These are phyloP conservation scores for Beta vulgaris DNA, from an alignment of 148 eudicot genomes.

Conservation along the genomic window DNA sequence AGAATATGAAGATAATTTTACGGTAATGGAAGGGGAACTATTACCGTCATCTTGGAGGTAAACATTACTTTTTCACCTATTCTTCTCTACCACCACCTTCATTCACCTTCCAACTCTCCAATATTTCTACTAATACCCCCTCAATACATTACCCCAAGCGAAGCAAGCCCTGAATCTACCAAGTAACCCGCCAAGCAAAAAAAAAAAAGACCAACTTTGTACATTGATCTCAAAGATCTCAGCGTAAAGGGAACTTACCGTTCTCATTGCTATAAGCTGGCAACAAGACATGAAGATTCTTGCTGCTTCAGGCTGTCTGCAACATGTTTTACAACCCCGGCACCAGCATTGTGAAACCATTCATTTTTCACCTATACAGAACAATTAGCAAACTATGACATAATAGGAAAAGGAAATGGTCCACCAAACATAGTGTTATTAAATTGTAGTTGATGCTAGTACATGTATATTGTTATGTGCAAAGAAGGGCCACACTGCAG, in stretches of 20 bases:
- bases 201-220: background rate
- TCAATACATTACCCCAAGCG: too few relatives aligned
- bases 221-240: background rate
- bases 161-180: too few relatives aligned
- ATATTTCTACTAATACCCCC: too few relatives aligned
- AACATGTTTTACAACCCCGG: conserved; percentile 91
- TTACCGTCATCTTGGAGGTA: too few relatives aligned
- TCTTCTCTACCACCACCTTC: too few relatives aligned
- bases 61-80: too few relatives aligned
- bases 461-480: conserved; percentile 98
- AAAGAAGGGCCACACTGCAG: conserved; percentile 90
- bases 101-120: too few relatives aligned
- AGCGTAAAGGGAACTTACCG: conserved; percentile 13
- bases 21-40: too few relatives aligned
- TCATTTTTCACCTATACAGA: conserved; percentile 79
- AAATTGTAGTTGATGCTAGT: conserved; percentile 19
- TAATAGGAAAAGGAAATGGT: background rate
- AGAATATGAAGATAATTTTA: too few relatives aligned
- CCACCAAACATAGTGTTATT: background rate
- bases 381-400: background rate
- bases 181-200: too few relatives aligned
- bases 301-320: conserved; percentile 75
- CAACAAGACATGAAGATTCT: conserved; percentile 47
- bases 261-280: conserved; percentile 49
- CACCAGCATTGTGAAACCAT: conserved; percentile 92